A percentile compares a stretch with the other conserved stretches of the same genome.
Conservation (phyloP, 2,329 filamentous ascomycete genomes). For the Penicillium sp. region DNA sequence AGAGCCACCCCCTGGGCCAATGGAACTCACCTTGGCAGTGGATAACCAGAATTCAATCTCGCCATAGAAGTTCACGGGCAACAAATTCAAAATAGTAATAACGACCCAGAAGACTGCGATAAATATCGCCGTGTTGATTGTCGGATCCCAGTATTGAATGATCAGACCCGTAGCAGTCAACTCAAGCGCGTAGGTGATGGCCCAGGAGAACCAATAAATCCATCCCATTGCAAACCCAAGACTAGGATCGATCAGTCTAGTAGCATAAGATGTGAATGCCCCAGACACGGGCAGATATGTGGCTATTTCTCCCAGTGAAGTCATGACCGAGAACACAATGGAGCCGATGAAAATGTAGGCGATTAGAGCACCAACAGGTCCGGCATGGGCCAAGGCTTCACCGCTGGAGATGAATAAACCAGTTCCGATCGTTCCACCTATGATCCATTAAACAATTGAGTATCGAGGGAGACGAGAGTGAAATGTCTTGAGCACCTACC, state of each 20-base stretch:
- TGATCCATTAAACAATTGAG: not conserved
- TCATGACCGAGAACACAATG: slow-evolving; percentile 16
- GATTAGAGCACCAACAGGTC: slow-evolving; percentile 11
- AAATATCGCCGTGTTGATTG: slow-evolving; percentile 8
- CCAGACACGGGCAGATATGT: slow-evolving; percentile 14
- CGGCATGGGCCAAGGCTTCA: slow-evolving; percentile 8
- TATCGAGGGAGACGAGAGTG: not conserved
- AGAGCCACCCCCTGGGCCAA: not conserved
- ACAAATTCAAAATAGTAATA: slow-evolving; percentile 9
- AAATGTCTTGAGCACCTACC: not conserved
- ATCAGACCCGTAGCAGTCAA: slow-evolving; percentile 13
- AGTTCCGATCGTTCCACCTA: slow-evolving; percentile 17
- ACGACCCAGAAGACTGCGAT: slow-evolving; percentile 15
- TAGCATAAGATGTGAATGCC: slow-evolving; percentile 14
- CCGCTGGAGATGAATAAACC: slow-evolving; percentile 16
- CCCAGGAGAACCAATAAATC: slow-evolving; percentile 18
- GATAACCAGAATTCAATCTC: slow-evolving; percentile 16
- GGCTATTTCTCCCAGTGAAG: slow-evolving; percentile 12
- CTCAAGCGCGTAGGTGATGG: slow-evolving; percentile 12
- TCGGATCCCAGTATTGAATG: slow-evolving; percentile 15
- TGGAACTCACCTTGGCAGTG: slow-evolving; percentile 5
- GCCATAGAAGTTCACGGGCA: slow-evolving; percentile 15
- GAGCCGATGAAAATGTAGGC: slow-evolving; percentile 13
- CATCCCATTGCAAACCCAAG: slow-evolving; percentile 17
- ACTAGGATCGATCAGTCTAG: slow-evolving; percentile 12